Base-by-base conservation (phyloP, 2,329 filamentous ascomycete species). In the Aspergillus sp. region DNA sequence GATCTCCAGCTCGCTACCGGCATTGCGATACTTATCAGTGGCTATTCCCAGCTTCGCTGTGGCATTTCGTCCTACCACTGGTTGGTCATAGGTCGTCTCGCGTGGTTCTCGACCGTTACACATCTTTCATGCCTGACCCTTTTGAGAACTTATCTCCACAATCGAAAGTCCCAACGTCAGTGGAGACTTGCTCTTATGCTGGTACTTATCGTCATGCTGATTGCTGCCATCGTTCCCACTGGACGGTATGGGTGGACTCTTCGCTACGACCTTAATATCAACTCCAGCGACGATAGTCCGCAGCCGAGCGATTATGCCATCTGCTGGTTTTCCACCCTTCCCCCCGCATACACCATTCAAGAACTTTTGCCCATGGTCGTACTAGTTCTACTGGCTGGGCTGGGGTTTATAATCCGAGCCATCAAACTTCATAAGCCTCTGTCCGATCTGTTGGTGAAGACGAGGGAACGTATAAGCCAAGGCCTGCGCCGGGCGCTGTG, bases 41-140 rank as follows among this genome's bases (percentile, higher is more conserved):
- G 45, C 6, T 48, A 48, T 35, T 1, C 25, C 0, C 45, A 48
- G 45, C 45, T 48, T 21, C 25, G n/a, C 15, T 48, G 45, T 19
- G 45, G 45, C 33, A 0, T 48, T 17, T 33, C 27, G 3, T 35
- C 0, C 14, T 48, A 23, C 27, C 45, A 48, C 45, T 48, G 45
- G 45, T 0, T 17, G 8, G 15, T 48, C 1, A 33, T 48, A 17
- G 9, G 45, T 15, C 45, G 45, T 17, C 15, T 48, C 23, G 45
- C 45, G 1, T 48, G 45, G 45, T 48, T 48, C 19, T 48, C 45
- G 6, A 48, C 8, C 4, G 8, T 48, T 6, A 48, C 45, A 14
- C 45, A 48, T 37, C 45, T 48, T 15, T 48, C 45, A 11, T 48
- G 45, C 19, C 45, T 48, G 17, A 48, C 45, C 4, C 12, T 48